Percentiles rank a stretch among this genome's conserved stretches.
phyloP scores from a whole-genome alignment of 1,284 basidiomycete species.

The Prillingera fragicola region DNA sequence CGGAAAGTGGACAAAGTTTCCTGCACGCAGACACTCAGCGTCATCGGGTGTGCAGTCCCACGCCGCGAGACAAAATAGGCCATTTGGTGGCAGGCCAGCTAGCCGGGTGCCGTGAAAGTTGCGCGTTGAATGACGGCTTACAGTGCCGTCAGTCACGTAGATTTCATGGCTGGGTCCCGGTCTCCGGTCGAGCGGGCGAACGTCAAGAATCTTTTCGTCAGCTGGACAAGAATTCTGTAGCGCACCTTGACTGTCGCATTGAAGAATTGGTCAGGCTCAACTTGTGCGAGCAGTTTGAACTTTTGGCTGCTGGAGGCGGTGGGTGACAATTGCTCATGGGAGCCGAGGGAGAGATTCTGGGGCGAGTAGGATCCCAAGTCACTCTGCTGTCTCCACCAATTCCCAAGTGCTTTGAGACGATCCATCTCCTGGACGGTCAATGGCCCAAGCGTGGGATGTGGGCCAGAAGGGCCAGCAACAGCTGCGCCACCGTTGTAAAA shows the following conservation, averaged over 20 bases:
- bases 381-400: slow-evolving; percentile 17
- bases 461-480: not conserved
- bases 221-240: not conserved
- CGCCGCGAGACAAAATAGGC: slow-evolving; percentile 3
- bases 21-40: slow-evolving; percentile 1
- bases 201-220: slow-evolving; percentile 21
- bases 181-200: slow-evolving; percentile 2
- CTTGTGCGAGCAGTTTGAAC: slow-evolving; percentile 2
- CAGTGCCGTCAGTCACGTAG: slow-evolving; percentile 38
- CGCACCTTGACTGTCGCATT: slow-evolving; percentile 24
- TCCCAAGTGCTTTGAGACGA: slow-evolving; percentile 9
- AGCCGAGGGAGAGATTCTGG: not conserved
- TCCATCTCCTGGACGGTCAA: slow-evolving; percentile 9
- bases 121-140: slow-evolving; percentile 6
- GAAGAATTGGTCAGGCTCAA: slow-evolving; percentile 1
- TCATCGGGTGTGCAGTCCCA: not conserved
- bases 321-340: too few species aligned
- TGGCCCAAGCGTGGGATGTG: not conserved
- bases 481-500: not conserved
- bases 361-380: not conserved
- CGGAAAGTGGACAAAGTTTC: slow-evolving; percentile 22
- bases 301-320: too few species aligned
- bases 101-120: slow-evolving; percentile 28
- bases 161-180: slow-evolving; percentile 20
- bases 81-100: not conserved